Evolutionary conservation across 2,329 filamentous ascomycete species (phyloP), one percentile per base, ranked within the genome.

Genomic region (Fusarium sp.): DNA sequence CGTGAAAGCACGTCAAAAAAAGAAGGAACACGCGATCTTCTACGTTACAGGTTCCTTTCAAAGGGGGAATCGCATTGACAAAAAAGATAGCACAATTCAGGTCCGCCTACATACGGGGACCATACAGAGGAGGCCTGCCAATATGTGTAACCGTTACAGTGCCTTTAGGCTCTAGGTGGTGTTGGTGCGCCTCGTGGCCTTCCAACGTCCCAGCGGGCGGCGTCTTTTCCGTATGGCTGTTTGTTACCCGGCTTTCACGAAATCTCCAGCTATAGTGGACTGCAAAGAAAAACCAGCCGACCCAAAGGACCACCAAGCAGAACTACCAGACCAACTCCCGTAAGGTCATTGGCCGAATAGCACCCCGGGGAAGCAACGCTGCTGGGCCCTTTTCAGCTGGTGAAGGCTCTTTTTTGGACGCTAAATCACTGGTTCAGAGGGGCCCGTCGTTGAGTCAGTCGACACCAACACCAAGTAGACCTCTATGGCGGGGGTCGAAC

Each of bases 361-460:
- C 18, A 51, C 34, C 47, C 67, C 50, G 63, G 63, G 55, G 59
- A 65, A 61, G 55, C 55, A 70, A 27, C 34, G 10, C 50, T 42
- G 47, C 67, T 70, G 57, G 63, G 64, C 47, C 63, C 25, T 43
- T 59, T 70, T 70, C 69, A 73, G 66, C 69, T 71, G 62, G 65
- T 27, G 45, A 47, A 23, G 57, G 21, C 60, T 68, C 54, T 59
- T 59, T 60, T 70, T 55, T 30, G 16, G 28, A 48, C 63, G 63
- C 68, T 71, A 70, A 67, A 59, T 37, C 55, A 14, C 27, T 70
- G 55, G 55, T 48, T 53, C 46, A 69, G 63, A 57, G 49, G 56
- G 62, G 55, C 25, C 54, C 43, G 68, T 64, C 7, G 14, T 30
- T 61, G 72, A 71, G 72, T 71, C 72, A 73, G 68, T 74, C 58